Conservation (phyloP, 345 rosid genomes). For the Salix dunnii region DNA sequence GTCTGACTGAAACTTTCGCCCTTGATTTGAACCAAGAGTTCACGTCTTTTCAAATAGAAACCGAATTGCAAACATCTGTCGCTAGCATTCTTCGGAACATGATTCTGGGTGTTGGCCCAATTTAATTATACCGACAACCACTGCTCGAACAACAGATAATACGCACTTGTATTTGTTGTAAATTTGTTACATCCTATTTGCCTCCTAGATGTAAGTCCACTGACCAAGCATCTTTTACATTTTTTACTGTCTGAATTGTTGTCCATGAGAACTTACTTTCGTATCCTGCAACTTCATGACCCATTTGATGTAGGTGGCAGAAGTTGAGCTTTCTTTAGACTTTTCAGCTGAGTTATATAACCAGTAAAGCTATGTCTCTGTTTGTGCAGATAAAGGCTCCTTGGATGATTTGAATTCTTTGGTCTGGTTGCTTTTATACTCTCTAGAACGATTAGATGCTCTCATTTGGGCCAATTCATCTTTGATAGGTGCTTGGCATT, state of each 20-base stretch:
- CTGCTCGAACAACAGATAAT: neutral
- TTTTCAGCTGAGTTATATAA: neutral
- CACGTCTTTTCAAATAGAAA: neutral
- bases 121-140: neutral
- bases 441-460: neutral
- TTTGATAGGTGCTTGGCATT: neutral
- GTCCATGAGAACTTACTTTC: neutral
- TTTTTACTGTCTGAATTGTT: too few species aligned
- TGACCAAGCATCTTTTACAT: neutral
- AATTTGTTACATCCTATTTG: neutral
- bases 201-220: neutral
- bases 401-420: neutral
- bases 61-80: neutral
- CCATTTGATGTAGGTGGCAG: neutral
- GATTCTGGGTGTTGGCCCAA: neutral
- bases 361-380: neutral
- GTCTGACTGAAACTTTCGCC: neutral
- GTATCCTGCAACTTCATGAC: neutral
- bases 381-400: neutral
- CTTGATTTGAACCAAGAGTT: neutral
- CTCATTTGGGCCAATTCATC: neutral
- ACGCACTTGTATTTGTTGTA: neutral
- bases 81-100: neutral
- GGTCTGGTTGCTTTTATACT: neutral
- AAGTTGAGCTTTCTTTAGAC: neutral